phyloP scores from a whole-genome alignment of 2,329 filamentous ascomycete species.

The Colletotrichum aenigma region DNA sequence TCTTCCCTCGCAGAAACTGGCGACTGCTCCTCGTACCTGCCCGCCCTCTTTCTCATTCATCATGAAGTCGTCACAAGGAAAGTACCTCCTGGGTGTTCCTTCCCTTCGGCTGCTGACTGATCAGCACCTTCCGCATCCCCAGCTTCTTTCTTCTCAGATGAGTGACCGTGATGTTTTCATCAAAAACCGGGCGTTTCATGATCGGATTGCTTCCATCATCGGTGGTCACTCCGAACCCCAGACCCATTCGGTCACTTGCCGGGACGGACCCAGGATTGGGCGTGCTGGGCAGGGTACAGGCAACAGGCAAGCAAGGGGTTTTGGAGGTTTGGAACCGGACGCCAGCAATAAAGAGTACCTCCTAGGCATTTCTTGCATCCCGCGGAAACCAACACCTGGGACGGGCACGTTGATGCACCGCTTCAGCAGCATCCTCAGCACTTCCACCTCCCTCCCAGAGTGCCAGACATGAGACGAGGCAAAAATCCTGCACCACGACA shows the following conservation, averaged over 20 bases:
- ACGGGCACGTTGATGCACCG: not conserved
- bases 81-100: not conserved
- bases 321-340: not conserved
- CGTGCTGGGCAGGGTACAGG: not conserved
- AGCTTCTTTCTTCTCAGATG: not conserved
- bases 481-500: not conserved
- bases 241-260: not conserved
- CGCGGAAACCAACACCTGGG: not conserved
- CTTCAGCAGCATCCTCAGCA: not conserved
- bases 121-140: not conserved
- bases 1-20: not conserved
- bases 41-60: not conserved
- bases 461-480: not conserved
- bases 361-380: not conserved
- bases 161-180: conserved; percentile 1
- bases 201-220: not conserved
- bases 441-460: not conserved
- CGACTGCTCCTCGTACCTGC: not conserved
- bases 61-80: not conserved
- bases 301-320: not conserved
- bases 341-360: not conserved
- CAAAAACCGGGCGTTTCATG: not conserved
- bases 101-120: not conserved
- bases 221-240: not conserved
- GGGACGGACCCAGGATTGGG: conserved; percentile 5